Evolutionary conservation across 176 grass and related monocot species (phyloP).

Genomic region (Pharus latifolius): DNA sequence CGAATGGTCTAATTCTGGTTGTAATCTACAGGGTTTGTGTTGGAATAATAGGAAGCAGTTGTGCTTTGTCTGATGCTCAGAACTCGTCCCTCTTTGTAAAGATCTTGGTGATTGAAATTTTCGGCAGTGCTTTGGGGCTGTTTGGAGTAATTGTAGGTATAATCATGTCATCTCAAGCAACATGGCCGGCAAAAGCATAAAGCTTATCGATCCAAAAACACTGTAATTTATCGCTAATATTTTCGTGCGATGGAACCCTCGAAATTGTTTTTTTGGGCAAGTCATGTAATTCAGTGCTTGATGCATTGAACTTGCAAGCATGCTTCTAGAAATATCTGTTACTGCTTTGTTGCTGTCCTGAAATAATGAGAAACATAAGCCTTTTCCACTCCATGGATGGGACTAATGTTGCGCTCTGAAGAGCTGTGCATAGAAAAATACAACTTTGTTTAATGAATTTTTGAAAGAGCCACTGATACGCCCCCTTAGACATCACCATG

Average conservation of each 20-base stretch:
- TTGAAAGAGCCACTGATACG: too few relatives aligned
- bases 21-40: slow-evolving; percentile 58
- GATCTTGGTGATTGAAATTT: slow-evolving; percentile 96
- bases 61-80: slow-evolving; percentile 90
- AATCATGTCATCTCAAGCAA: slow-evolving; percentile 97
- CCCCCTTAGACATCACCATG: too few relatives aligned
- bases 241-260: slow-evolving; percentile 9
- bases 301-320: too few relatives aligned
- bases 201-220: not conserved
- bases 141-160: slow-evolving; percentile 97
- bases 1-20: slow-evolving; percentile 8
- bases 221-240: too few relatives aligned
- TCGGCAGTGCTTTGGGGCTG: slow-evolving; percentile 89
- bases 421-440: too few relatives aligned
- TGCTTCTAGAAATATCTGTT: too few relatives aligned
- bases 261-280: slow-evolving; percentile 15
- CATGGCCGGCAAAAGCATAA: slow-evolving; percentile 67
- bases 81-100: slow-evolving; percentile 96
- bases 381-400: too few relatives aligned
- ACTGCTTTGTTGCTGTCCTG: too few relatives aligned
- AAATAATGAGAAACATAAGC: too few relatives aligned
- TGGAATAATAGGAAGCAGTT: slow-evolving; percentile 97
- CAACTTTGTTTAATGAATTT: too few relatives aligned
- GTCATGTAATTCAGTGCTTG: slow-evolving; percentile 3
- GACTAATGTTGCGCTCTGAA: too few relatives aligned